Base-by-base conservation (phyloP, 768 basidiomycete genomes). In the Amanita inopinata region DNA sequence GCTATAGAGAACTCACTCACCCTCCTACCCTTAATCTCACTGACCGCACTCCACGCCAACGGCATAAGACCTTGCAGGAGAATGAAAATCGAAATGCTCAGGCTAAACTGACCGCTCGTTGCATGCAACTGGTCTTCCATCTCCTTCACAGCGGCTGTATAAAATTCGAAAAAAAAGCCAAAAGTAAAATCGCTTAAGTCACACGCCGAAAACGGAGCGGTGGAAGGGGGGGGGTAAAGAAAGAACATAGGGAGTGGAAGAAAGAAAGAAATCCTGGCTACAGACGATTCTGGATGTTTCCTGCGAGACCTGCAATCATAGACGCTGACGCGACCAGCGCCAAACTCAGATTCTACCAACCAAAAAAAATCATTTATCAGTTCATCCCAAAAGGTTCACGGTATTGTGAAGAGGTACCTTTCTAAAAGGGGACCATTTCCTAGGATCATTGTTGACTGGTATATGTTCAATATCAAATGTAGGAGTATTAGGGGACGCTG, bases 11-110 rank as follows among this genome's bases (percentile, higher is more conserved):
- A n/a, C n/a, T n/a, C n/a, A 56, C 67, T 15, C 48, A 78, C 78
- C 66, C 78, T 87, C 40, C 86, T 65, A 5, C 86, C 87, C 53
- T 76, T 78, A 23, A 89, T 72, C 58, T 90, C 87, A 43, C 79
- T 80, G 18, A 81, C 61, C 0, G 76, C 71, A 41, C 69, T 73
- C 85, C 86, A 87, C 3, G 80, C 25, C 8, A 84, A 51, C 0
- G 86, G 87, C 40, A 78, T 59, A 8, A 62, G 56, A 2, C 87
- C 86, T 56, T 89, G 87, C 8, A 84, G 51, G 2, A 80, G 60
- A 45, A 86, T 83, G 57, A 84, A 89, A n/a, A 80, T 47, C 0
- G 83, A 79, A 10, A 88, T 62, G 46, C 73, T 74, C 57, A 77
- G 65, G 47, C 83, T 80, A 45, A 90, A 78, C 48, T 83, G 69